Evolutionary conservation across 1,139 yeast species (phyloP), one percentile per base, ranked within the genome.

Genomic region (Protomyces pachydermus): DNA sequence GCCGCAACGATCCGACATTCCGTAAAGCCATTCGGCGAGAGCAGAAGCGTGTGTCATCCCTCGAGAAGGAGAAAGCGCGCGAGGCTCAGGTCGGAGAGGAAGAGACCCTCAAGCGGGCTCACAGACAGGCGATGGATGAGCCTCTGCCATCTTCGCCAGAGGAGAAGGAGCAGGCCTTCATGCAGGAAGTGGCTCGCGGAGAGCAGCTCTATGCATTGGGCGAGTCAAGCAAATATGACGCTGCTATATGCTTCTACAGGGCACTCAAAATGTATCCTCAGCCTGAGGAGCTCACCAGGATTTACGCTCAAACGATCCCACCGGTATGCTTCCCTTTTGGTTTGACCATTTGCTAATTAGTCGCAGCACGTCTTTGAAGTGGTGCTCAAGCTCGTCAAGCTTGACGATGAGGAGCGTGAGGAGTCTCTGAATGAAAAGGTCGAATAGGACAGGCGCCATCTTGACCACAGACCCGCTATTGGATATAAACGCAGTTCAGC

Each of bases 201-300:
- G 98, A 91, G 66, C 75, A 74, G 42, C 65, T 66, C 35, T 64
- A 60, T 54, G 62, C 63, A 12, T 54, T 61, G 18, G 66, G 66
- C 9, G 74, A 80, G 68, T 84, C 82, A 67, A 79, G 81, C 71
- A 86, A 85, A 74, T 76, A 86, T 68, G 89, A 86, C 66, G 87
- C 97, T 53, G 98, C 98, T 52, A 80, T 91, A 70, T 84, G 88
- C 71, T 93, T 91, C 82, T 93, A 93, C 82, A 88, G 91, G 77
- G 98, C 97, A n/a, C 81, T 93, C 74, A 84, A 89, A 45, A 91
- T 91, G 60, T 93, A 91, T 76, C 98, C 98, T 67, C 88, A 88
- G 76, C 98, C 98, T 65, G 87, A 95, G 66, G 97, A 90, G 71
- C 83, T 93, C 71, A 81, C 93, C 74, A 87, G 87, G 56, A 86